Percentiles rank a stretch among this genome's conserved stretches.
phyloP scores from a whole-genome alignment of 2,329 filamentous ascomycete genomes.

The Passalora sequoiae region DNA sequence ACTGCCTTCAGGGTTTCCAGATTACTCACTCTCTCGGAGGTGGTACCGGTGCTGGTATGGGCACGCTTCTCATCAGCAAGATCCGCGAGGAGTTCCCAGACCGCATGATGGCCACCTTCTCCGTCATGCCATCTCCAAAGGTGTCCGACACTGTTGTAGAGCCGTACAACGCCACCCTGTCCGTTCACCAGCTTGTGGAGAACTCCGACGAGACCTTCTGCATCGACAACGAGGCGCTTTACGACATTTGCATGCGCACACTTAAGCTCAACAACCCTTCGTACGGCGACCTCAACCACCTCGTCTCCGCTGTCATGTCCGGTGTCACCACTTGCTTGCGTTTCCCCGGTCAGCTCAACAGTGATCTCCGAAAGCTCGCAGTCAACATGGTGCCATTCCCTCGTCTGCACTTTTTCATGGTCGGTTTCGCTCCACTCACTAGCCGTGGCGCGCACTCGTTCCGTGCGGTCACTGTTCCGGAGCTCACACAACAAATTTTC shows the following conservation, averaged over 20 bases:
- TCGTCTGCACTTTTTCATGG: slow-evolving; percentile 99
- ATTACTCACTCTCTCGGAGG: slow-evolving; percentile 99
- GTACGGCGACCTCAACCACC: slow-evolving; percentile 98
- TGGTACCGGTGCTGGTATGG: slow-evolving; percentile 99
- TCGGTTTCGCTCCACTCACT: slow-evolving; percentile 97
- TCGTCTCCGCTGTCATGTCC: slow-evolving; percentile 99
- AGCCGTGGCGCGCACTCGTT: slow-evolving; percentile 88
- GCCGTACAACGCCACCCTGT: slow-evolving; percentile 99
- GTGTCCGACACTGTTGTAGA: slow-evolving; percentile 99
- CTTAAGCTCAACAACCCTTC: slow-evolving; percentile 98
- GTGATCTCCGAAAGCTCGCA: slow-evolving; percentile 96
- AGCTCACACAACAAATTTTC: slow-evolving; percentile 99
- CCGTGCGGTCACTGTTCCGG: slow-evolving; percentile 94
- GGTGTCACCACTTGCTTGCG: slow-evolving; percentile 97
- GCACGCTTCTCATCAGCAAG: slow-evolving; percentile 99
- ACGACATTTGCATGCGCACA: slow-evolving; percentile 99
- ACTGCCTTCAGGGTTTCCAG: slow-evolving; percentile 99
- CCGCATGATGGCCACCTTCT: slow-evolving; percentile 99
- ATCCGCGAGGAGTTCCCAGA: slow-evolving; percentile 99
- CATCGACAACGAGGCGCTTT: slow-evolving; percentile 99
- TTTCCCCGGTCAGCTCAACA: slow-evolving; percentile 99
- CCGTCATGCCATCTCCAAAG: slow-evolving; percentile 97
- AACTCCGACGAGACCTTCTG: slow-evolving; percentile 99
- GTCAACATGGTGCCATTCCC: slow-evolving; percentile 99
- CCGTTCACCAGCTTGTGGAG: slow-evolving; percentile 97